phyloP scores from a whole-genome alignment of 2,329 filamentous ascomycete species.

The Parafenestella ontariensis region DNA sequence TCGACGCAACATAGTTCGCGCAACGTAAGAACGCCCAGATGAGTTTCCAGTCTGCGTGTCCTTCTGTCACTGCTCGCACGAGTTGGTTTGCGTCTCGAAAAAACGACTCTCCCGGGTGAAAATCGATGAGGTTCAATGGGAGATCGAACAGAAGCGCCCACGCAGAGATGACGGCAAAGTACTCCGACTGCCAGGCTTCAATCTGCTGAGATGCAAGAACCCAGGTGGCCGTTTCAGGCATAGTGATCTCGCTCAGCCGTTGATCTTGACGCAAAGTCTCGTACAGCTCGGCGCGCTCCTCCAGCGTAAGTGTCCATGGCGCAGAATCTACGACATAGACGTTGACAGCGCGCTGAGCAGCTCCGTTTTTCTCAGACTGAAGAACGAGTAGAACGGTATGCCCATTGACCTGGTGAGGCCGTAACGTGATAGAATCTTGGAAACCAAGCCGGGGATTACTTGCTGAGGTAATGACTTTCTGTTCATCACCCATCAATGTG shows the following conservation, averaged over 20 bases:
- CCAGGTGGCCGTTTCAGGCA: background rate
- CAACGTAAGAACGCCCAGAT: constrained; percentile 22
- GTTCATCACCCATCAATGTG: too few relatives aligned
- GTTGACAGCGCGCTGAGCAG: background rate
- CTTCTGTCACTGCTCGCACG: background rate
- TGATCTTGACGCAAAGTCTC: background rate
- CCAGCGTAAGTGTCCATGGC: background rate
- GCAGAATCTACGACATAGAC: constrained; percentile 2
- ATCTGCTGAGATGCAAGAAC: background rate
- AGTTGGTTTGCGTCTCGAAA: background rate
- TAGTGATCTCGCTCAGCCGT: too few relatives aligned
- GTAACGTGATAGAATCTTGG: too few relatives aligned
- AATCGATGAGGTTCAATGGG: background rate
- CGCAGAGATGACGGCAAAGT: background rate
- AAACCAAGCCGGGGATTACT: too few relatives aligned
- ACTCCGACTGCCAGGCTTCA: background rate
- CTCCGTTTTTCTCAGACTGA: background rate
- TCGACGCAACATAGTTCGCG: constrained; percentile 3
- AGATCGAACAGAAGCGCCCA: background rate
- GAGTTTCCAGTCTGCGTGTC: constrained; percentile 18
- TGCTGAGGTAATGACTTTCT: too few relatives aligned
- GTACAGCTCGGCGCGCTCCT: background rate
- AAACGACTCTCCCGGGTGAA: background rate
- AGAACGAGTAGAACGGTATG: background rate
- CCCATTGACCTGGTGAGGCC: too few relatives aligned